phyloP scores from a whole-genome alignment of 306 rosid genomes.

The Albizia julibrissin region DNA sequence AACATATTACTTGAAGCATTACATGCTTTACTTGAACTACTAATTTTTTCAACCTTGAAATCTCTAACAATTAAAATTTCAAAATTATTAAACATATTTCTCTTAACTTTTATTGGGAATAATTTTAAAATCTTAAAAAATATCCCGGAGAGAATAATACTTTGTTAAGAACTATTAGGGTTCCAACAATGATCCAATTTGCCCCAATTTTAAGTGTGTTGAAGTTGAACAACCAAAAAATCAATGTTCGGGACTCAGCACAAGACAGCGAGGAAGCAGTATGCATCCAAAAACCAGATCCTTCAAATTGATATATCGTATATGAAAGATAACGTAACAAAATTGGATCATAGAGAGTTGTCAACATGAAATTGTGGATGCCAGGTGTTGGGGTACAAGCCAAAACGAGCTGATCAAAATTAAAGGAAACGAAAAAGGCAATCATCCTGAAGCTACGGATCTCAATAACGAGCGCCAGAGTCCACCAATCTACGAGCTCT shows the following conservation, averaged over 20 bases:
- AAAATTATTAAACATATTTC: neutral
- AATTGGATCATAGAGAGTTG: neutral
- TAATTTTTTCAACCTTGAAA: neutral
- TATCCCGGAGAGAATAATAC: neutral
- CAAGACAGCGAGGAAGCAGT: neutral
- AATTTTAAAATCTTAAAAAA: too few species aligned
- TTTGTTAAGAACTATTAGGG: neutral
- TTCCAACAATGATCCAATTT: neutral
- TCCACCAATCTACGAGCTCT: slow-evolving; percentile 41
- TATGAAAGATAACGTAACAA: neutral
- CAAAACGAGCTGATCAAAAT: neutral
- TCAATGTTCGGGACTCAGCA: neutral
- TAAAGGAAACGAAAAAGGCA: neutral
- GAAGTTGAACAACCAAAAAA: neutral
- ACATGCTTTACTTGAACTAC: neutral
- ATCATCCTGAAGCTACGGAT: slow-evolving; percentile 1
- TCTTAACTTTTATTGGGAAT: too few species aligned
- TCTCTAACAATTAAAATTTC: neutral
- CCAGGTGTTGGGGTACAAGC: neutral
- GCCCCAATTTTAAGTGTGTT: neutral
- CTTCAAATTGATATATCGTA: neutral
- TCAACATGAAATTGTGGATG: neutral
- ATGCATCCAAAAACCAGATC: neutral
- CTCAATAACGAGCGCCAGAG: slow-evolving; percentile 44
- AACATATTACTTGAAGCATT: neutral